Percentiles rank a stretch among this genome's conserved stretches.
Conservation (phyloP, 768 basidiomycete species). For the Hortiboletus campestris region DNA sequence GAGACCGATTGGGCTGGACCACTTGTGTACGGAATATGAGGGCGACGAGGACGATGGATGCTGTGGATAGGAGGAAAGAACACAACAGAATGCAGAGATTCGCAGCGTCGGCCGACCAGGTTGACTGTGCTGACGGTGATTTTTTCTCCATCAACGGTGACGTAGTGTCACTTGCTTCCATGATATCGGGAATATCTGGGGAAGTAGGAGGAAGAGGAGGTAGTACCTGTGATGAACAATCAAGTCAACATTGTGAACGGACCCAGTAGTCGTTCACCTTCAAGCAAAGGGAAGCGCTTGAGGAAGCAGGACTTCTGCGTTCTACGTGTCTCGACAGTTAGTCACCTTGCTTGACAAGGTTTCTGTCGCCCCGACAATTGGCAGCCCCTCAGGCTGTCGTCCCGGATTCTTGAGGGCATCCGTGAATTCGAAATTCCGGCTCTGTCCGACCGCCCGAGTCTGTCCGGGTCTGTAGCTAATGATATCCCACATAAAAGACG, state of each 20-base stretch:
- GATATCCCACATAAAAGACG: no score
- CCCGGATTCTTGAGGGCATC: no score
- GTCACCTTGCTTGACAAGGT: not conserved
- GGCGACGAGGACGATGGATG: slow-evolving; percentile 4
- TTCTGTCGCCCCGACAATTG: no score
- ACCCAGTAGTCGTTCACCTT: not conserved
- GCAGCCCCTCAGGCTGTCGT: no score
- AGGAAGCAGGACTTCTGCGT: not conserved
- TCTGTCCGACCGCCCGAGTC: no score
- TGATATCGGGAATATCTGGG: not conserved
- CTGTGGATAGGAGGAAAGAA: not conserved
- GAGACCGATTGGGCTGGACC: accelerated
- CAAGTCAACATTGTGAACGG: not conserved
- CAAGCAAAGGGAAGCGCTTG: not conserved
- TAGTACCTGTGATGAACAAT: not conserved
- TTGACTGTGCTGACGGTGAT: not conserved
- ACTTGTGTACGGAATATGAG: slow-evolving; percentile 4
- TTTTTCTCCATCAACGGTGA: not conserved
- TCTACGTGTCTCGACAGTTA: not conserved
- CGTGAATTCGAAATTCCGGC: no score
- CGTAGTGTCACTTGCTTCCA: not conserved
- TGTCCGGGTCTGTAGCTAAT: no score
- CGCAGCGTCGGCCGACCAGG: slow-evolving; percentile 1
- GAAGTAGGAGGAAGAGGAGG: not conserved
- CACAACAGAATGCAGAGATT: slow-evolving; percentile 7